phyloP scores from a whole-genome alignment of 257 asterid species.

The Vinca minor region DNA sequence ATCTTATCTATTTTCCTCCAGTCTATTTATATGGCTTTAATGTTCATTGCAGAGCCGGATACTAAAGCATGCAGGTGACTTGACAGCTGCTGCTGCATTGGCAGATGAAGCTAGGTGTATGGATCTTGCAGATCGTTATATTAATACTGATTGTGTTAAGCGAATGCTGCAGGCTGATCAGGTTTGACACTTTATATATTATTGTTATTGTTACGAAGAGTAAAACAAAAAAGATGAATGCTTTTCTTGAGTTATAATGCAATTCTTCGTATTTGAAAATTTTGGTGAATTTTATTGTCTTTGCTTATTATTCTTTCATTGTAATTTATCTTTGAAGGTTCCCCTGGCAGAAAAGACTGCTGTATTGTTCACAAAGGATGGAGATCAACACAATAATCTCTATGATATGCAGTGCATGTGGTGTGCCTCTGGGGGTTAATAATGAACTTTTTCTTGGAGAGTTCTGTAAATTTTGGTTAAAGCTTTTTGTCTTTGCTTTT shows the following conservation, averaged over 20 bases:
- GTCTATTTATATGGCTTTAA: slow-evolving; percentile 12
- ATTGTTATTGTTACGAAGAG: background rate
- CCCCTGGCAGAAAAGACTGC: slow-evolving; percentile 91
- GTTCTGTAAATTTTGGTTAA: background rate
- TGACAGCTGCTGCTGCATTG: slow-evolving; percentile 80
- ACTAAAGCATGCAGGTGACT: slow-evolving; percentile 91
- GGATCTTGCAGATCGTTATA: slow-evolving; percentile 99
- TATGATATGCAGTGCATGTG: slow-evolving; percentile 99
- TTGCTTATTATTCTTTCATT: slow-evolving; percentile 11
- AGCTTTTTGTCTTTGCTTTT: slow-evolving; percentile 6
- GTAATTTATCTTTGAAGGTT: slow-evolving; percentile 45
- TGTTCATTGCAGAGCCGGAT: slow-evolving; percentile 71
- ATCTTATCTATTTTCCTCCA: too few relatives aligned
- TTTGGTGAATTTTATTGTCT: slow-evolving; percentile 6
- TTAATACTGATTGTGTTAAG: slow-evolving; percentile 92
- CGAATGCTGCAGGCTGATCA: slow-evolving; percentile 99
- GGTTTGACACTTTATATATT: slow-evolving; percentile 33
- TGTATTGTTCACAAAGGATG: slow-evolving; percentile 89
- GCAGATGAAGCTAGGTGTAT: slow-evolving; percentile 98
- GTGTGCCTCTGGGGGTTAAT: slow-evolving; percentile 29
- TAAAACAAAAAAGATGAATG: background rate
- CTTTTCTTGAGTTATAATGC: background rate
- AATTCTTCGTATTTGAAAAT: background rate
- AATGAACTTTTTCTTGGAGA: background rate
- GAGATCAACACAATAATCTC: slow-evolving; percentile 93